Evolutionary conservation across 805 yeast species (phyloP).

Genomic region (Limtongia smithiae): DNA sequence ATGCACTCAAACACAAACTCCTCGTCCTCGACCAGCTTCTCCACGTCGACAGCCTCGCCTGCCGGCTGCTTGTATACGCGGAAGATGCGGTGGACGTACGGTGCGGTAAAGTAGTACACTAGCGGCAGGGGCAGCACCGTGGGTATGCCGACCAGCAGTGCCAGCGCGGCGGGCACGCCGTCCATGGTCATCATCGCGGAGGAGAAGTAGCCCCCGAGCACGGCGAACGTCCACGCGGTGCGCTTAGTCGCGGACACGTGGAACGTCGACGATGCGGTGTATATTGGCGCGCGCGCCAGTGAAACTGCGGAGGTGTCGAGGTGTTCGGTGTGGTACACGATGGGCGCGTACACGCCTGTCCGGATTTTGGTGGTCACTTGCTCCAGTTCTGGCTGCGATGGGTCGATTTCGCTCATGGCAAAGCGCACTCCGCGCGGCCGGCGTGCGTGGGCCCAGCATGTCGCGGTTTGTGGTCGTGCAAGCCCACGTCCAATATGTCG

Average conservation of each 20-base stretch:
- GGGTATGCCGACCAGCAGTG: conserved; percentile 42
- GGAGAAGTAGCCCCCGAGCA: conserved; percentile 28
- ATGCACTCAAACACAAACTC: conserved; percentile 64
- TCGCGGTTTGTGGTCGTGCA: no score
- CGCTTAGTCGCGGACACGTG: conserved; percentile 32
- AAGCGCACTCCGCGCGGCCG: conserved; percentile 7
- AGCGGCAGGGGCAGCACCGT: conserved; percentile 57
- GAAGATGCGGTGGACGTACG: conserved; percentile 69
- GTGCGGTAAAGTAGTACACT: conserved; percentile 51
- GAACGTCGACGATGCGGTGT: conserved; percentile 30
- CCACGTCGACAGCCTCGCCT: conserved; percentile 56
- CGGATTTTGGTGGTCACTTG: conserved; percentile 7
- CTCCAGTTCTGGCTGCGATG: conserved; percentile 20
- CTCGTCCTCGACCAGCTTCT: conserved; percentile 59
- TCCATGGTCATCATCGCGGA: conserved; percentile 26
- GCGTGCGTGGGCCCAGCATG: no score
- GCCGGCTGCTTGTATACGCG: conserved; percentile 53
- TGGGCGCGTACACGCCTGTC: conserved; percentile 21
- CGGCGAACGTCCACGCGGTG: conserved; percentile 26
- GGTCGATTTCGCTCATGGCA: conserved; percentile 23
- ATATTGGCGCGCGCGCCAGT: conserved; percentile 28
- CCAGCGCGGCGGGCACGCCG: conserved; percentile 50
- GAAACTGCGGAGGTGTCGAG: conserved; percentile 12
- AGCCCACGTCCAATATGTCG: no score
- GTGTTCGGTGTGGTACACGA: conserved; percentile 7